Percentiles rank a stretch among this genome's conserved stretches.
These are phyloP conservation scores for Helichrysum umbraculigerum DNA, from an alignment of 129 eudicot species.

Conservation along the genomic window DNA sequence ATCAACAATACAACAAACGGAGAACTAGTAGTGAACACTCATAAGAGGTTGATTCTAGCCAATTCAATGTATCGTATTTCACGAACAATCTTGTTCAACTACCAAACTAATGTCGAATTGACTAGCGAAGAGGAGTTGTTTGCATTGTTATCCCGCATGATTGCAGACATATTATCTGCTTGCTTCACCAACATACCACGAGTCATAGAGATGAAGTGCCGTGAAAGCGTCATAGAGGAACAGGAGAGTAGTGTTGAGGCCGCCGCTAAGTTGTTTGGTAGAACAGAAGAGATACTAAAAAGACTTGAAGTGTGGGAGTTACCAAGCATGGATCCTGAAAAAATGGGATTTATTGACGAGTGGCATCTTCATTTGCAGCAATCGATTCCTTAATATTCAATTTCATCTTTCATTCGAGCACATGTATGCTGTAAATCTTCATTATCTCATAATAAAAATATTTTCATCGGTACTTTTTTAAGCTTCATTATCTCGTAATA, in stretches of 20 bases:
- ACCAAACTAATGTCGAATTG: background rate
- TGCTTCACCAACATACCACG: constrained; percentile 8
- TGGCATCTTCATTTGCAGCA: no score
- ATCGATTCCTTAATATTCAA: no score
- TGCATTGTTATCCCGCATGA: background rate
- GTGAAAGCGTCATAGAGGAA: background rate
- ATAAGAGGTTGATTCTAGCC: background rate
- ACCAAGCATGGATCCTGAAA: no score
- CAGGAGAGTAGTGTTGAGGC: background rate
- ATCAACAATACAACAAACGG: background rate
- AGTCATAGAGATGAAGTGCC: constrained; percentile 1
- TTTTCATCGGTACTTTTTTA: no score
- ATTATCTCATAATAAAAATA: background rate
- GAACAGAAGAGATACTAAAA: background rate
- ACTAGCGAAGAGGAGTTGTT: background rate
- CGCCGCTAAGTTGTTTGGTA: background rate
- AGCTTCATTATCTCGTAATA: no score
- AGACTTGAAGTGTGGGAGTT: no score
- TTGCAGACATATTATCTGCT: constrained; percentile 2
- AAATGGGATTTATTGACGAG: no score
- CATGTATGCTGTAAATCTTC: no score
- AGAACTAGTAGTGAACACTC: background rate
- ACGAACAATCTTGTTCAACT: background rate
- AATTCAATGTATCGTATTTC: background rate
- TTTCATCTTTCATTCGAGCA: no score